Evolutionary conservation across 2,329 filamentous ascomycete genomes (phyloP).

Genomic region (Xylaria sp.): DNA sequence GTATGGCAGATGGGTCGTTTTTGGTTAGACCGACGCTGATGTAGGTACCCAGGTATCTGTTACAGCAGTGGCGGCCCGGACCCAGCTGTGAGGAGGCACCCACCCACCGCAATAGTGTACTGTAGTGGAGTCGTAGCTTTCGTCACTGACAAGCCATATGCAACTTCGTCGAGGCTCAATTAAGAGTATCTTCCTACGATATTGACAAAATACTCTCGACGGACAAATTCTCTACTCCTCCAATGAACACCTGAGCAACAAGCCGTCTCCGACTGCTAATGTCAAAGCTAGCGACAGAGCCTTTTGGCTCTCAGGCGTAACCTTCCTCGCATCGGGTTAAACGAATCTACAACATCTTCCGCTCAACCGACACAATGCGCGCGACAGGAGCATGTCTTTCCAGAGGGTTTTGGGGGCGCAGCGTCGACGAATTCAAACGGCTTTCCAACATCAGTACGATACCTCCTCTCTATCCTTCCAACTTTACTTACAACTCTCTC

Average conservation of each 20-base stretch:
- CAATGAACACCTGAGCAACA: slow-evolving; percentile 22
- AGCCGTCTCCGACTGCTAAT: slow-evolving; percentile 41
- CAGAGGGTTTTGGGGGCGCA: slow-evolving; percentile 68
- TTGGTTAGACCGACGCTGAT: no score
- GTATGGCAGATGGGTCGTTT: no score
- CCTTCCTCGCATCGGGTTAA: slow-evolving; percentile 18
- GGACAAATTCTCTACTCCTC: slow-evolving; percentile 1
- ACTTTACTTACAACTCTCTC: background rate
- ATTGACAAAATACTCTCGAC: background rate
- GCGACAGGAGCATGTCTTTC: slow-evolving; percentile 56
- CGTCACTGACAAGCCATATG: background rate
- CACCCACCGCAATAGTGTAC: no score
- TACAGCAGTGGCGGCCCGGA: no score
- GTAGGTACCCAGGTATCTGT: no score
- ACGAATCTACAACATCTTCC: slow-evolving; percentile 8
- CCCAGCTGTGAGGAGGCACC: no score
- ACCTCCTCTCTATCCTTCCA: background rate
- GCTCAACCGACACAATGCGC: slow-evolving; percentile 57
- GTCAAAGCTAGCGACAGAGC: slow-evolving; percentile 48
- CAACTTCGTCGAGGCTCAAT: background rate
- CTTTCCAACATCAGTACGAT: slow-evolving; percentile 65
- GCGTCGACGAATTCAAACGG: slow-evolving; percentile 69
- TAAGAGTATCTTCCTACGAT: background rate
- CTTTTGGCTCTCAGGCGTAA: slow-evolving; percentile 47
- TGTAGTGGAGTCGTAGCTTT: slow-evolving; percentile 9